Percentiles rank a stretch among this genome's conserved stretches.
phyloP scores from a whole-genome alignment of 106 monocot species.

The Dendrobium nobile region DNA sequence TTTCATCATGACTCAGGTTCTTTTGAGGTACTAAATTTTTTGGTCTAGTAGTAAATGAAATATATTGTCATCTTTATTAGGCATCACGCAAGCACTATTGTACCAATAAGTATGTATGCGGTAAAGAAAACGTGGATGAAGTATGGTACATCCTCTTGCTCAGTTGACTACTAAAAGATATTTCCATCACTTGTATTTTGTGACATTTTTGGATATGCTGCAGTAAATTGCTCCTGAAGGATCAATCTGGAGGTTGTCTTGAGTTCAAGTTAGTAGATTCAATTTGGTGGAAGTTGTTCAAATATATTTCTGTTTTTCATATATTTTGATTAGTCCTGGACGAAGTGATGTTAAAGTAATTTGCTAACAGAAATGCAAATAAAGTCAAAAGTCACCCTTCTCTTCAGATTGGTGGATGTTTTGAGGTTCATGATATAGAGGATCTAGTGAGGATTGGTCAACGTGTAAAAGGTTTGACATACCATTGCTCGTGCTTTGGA shows the following conservation, averaged over 20 bases:
- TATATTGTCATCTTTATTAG: conserved; percentile 23
- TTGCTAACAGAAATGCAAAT: conserved; percentile 67
- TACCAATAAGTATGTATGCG: conserved; percentile 66
- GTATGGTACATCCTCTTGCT: conserved; percentile 44
- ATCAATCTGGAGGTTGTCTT: conserved; percentile 41
- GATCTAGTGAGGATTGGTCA: conserved; percentile 85
- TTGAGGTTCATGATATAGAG: conserved; percentile 97
- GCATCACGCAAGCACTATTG: conserved; percentile 95
- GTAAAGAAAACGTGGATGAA: conserved; percentile 72
- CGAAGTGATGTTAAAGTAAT: neutral
- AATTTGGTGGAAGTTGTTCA: conserved; percentile 3
- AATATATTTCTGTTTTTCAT: neutral
- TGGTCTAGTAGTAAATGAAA: neutral
- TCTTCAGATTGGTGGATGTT: conserved; percentile 70
- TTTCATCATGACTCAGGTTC: neutral
- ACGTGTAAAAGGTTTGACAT: conserved; percentile 64
- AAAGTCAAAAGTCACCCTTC: conserved; percentile 79
- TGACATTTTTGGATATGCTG: conserved; percentile 2
- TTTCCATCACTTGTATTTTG: neutral
- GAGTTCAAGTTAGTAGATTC: conserved; percentile 75
- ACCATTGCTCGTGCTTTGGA: neutral
- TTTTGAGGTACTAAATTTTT: neutral
- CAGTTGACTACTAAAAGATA: neutral
- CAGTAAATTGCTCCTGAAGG: conserved; percentile 82
- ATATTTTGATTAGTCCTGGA: neutral